These are phyloP conservation scores for Zygnema cylindricum DNA, from an alignment of 139 green algal species.

Conservation along the genomic window DNA sequence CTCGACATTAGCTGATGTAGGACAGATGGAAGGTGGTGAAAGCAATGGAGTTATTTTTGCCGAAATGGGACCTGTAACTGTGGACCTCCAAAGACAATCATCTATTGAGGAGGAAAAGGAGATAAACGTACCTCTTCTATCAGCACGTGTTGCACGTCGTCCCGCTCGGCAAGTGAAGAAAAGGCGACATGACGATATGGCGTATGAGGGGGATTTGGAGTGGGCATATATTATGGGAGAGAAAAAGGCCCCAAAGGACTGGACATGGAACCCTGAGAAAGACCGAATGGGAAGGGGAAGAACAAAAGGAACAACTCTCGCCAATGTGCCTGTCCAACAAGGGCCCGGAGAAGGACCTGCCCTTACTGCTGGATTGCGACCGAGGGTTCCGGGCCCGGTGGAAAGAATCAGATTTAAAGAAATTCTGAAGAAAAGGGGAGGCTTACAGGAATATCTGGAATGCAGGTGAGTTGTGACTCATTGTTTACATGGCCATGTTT, in stretches of 20 bases:
- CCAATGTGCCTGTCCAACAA: background rate
- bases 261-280: background rate
- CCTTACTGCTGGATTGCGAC: constrained; percentile 28
- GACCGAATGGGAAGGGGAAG: background rate
- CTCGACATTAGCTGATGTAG: background rate
- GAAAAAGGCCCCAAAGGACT: background rate
- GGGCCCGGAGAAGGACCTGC: constrained; percentile 34
- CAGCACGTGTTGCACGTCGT: no score
- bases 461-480: constrained; percentile 29
- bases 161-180: constrained; percentile 19
- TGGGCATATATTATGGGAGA: constrained; percentile 22
- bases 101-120: no score
- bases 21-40: background rate
- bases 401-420: constrained; percentile 47
- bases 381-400: background rate
- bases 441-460: constrained; percentile 26
- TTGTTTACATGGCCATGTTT: no score
- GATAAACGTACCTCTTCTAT: no score
- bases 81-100: no score
- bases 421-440: constrained; percentile 14
- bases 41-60: background rate
- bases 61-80: no score
- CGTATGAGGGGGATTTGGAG: constrained; percentile 28
- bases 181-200: constrained; percentile 13
- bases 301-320: background rate